Percentiles rank a stretch among this genome's conserved stretches.
These are phyloP conservation scores for Chlorella sp. DNA, from an alignment of 139 green algal genomes.

Conservation along the genomic window DNA sequence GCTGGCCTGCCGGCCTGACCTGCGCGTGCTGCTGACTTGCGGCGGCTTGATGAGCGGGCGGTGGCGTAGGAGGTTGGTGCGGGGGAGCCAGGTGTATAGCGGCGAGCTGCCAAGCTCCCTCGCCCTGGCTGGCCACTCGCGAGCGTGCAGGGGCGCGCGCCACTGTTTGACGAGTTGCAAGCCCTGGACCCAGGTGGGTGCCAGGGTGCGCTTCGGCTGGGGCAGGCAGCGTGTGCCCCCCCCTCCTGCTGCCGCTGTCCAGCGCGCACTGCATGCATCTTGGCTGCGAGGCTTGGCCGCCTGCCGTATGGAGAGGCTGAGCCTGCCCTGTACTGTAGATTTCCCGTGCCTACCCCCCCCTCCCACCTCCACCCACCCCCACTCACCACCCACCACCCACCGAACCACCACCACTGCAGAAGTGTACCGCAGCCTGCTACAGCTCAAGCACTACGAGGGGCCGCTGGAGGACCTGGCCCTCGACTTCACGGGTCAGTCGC, in stretches of 20 bases:
- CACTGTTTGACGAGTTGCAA: constrained; percentile 73
- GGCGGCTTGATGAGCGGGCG: neutral
- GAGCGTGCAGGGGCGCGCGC: constrained; percentile 62
- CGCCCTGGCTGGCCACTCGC: too few species aligned
- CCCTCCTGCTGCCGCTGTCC: too few species aligned
- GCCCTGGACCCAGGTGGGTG: constrained; percentile 75
- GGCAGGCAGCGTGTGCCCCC: too few species aligned
- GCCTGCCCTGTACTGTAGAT: too few species aligned
- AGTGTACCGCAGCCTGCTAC: constrained; percentile 51
- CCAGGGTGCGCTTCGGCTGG: too few species aligned
- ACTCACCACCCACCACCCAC: too few species aligned
- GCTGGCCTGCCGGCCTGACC: neutral
- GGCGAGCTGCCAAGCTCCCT: neutral
- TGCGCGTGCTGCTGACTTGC: neutral
- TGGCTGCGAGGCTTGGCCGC: too few species aligned
- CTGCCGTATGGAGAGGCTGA: too few species aligned
- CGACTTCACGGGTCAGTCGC: constrained; percentile 57
- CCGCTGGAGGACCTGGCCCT: constrained; percentile 73
- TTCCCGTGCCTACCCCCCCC: too few species aligned
- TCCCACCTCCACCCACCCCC: too few species aligned
- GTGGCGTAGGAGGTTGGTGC: neutral
- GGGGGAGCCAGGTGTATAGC: neutral
- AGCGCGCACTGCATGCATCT: too few species aligned
- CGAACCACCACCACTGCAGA: too few species aligned
- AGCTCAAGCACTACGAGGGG: constrained; percentile 74